Evolutionary conservation across 306 rosid species (phyloP), one percentile per base, ranked within the genome.

Genomic region (Fragaria iinumae): DNA sequence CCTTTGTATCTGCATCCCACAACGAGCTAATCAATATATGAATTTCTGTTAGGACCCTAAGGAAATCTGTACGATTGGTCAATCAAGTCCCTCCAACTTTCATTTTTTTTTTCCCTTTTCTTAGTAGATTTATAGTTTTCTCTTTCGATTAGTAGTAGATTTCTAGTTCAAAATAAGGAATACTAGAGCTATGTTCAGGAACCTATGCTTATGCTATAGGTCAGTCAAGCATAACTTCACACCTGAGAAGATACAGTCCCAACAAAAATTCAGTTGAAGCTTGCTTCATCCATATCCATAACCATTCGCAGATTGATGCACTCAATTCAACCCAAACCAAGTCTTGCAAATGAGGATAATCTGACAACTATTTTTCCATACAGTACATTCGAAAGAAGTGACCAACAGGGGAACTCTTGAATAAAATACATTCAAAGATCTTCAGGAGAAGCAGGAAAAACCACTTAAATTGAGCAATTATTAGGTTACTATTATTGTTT

Each of bases 381-480:
- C 1, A 14, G 23, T 47, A 63, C 27, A 49, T 70, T 70, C 17
- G 1, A 52, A 67, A 55, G 1, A 56, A 3, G 77, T 7, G 49
- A 57, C 43, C 27, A 27, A 65, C 1, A 9, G 53, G 23, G 55
- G 27, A 69, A 76, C 38, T 25, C 66, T 20, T 23, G 32, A 11
- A 50, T 5, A 14, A 43, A 43, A 32, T 44, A 25, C 77, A 74
- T 63, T 49, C n/a, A 48, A 34, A 75, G 62, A 64, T 44, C 45
- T 53, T 44, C 62, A 76, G 25, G 25, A 81, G 34, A 12, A 53
- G 29, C 60, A 43, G 44, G n/a, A 25, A 47, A 67, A 75, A 12
- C 47, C 78, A 59, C 69, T 71, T 77, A 71, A 6, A 76, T 66
- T 36, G 70, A 76, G 38, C 77, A 53, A 25, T 25, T 25, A 25